These are phyloP conservation scores for Kodamaea suecica DNA, from an alignment of 1,139 yeast species.

Conservation along the genomic window DNA sequence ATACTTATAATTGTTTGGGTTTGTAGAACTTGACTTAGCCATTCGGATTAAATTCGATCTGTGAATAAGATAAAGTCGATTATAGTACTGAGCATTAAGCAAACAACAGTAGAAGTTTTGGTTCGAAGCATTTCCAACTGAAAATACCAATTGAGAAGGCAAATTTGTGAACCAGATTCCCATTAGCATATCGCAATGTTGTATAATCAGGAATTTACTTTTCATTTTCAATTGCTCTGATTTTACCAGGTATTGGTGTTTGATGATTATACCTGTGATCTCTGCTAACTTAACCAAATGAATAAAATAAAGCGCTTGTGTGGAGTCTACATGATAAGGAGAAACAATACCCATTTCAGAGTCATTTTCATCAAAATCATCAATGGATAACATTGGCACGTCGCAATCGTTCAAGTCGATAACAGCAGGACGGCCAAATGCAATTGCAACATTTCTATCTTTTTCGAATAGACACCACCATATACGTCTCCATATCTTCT, in stretches of 20 bases:
- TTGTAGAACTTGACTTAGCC: slow-evolving; percentile 42
- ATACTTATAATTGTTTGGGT: slow-evolving; percentile 52
- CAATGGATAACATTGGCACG: slow-evolving; percentile 66
- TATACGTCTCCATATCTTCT: slow-evolving; percentile 62
- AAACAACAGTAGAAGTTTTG: slow-evolving; percentile 59
- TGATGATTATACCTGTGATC: slow-evolving; percentile 67
- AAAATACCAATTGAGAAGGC: slow-evolving; percentile 63
- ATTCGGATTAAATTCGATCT: slow-evolving; percentile 62
- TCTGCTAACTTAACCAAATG: slow-evolving; percentile 69
- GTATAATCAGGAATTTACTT: slow-evolving; percentile 53
- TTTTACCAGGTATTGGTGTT: slow-evolving; percentile 70
- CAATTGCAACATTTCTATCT: slow-evolving; percentile 70
- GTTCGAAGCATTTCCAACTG: slow-evolving; percentile 52
- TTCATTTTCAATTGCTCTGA: slow-evolving; percentile 53
- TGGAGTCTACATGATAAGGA: slow-evolving; percentile 46
- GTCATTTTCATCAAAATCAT: slow-evolving; percentile 63
- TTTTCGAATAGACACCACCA: slow-evolving; percentile 83
- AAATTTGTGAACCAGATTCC: slow-evolving; percentile 74
- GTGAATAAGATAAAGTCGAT: slow-evolving; percentile 68
- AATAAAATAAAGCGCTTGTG: slow-evolving; percentile 56
- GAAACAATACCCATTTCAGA: slow-evolving; percentile 41
- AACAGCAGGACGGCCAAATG: slow-evolving; percentile 71
- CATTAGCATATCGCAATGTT: slow-evolving; percentile 77
- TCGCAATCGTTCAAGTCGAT: slow-evolving; percentile 76
- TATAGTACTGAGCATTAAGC: slow-evolving; percentile 70